Evolutionary conservation across 257 asterid genomes (phyloP).

Genomic region (Cruciata laevipes): DNA sequence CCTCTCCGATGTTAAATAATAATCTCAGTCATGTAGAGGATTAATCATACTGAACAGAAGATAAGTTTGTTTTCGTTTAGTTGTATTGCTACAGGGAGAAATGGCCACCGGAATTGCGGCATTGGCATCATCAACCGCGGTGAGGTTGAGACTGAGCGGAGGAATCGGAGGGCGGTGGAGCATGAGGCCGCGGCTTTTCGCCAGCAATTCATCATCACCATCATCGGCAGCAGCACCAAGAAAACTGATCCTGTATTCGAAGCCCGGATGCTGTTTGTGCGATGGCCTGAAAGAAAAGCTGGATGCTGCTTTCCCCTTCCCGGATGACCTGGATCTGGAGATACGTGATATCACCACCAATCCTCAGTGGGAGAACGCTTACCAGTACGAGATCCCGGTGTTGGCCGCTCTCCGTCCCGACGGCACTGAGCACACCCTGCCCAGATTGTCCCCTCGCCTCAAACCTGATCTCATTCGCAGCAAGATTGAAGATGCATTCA

Average conservation of each 20-base stretch:
- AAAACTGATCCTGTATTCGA: constrained; percentile 67
- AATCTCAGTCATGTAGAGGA: not conserved
- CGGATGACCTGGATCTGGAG: constrained; percentile 45
- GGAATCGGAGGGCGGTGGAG: constrained; percentile 12
- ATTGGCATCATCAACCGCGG: constrained; percentile 15
- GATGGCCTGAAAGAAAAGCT: constrained; percentile 98
- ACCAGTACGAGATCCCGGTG: constrained; percentile 94
- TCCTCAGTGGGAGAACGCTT: constrained; percentile 86
- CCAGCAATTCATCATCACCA: constrained; percentile 13
- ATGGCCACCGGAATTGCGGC: constrained; percentile 19
- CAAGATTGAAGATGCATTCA: not conserved
- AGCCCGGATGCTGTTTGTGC: constrained; percentile 99
- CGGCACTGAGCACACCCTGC: constrained; percentile 49
- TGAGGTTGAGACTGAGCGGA: constrained; percentile 19
- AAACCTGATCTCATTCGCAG: not conserved
- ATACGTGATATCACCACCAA: constrained; percentile 74
- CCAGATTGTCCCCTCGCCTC: not conserved
- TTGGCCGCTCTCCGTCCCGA: constrained; percentile 64
- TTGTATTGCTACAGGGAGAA: not conserved
- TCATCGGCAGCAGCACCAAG: constrained; percentile 29
- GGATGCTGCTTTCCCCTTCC: constrained; percentile 55
- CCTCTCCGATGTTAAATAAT: not conserved
- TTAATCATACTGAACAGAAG: not conserved
- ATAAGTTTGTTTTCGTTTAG: not conserved
- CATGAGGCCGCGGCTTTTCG: constrained; percentile 27